Evolutionary conservation across 495 filamentous ascomycete species (phyloP), one percentile per base, ranked within the genome.

Genomic region (Penicillium herquei): DNA sequence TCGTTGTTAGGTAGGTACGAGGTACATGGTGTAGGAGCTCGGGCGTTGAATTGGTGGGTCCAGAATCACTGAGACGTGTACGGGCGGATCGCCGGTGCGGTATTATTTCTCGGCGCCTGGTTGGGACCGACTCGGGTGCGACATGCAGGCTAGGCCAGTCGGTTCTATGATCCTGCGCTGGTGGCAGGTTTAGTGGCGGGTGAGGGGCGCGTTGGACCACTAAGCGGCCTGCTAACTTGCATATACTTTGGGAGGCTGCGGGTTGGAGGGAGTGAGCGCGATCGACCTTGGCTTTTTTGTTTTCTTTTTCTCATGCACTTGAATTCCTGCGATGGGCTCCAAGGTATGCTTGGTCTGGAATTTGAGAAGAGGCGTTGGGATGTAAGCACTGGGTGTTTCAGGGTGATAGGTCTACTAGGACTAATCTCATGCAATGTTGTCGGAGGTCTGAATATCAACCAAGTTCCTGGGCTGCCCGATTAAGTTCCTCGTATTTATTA

Each of bases 81-180:
- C 21, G 21, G 4, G 4, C 21, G 21, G 21, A 26, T 26, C 21
- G 21, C 21, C 21, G 21, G 54, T 57, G 55, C 63, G 51, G 14
- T 52, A 55, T 59, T 51, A 58, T 54, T 58, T 55, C 26, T 53
- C 57, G 52, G 58, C 55, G 55, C 55, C 44, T 50, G 41, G 39
- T 39, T 64, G 62, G 58, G 46, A 13, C 61, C 56, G 56, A 62
- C 18, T 60, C 62, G 64, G 64, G 64, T 65, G 64, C 58, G 64
- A 67, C 62, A 45, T 50, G 62, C 54, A 55, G 34, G 46, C 33
- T 55, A 49, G 49, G 52, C 62, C 51, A 57, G 62, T 63, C 59
- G 54, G 43, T 61, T 67, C 57, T 58, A 53, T 54, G 54, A 63
- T 61, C 55, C 51, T 55, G 44, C 32, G 32, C 39, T 37, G 39